phyloP scores from a whole-genome alignment of 495 filamentous ascomycete species.

The Talaromyces wortmannii region DNA sequence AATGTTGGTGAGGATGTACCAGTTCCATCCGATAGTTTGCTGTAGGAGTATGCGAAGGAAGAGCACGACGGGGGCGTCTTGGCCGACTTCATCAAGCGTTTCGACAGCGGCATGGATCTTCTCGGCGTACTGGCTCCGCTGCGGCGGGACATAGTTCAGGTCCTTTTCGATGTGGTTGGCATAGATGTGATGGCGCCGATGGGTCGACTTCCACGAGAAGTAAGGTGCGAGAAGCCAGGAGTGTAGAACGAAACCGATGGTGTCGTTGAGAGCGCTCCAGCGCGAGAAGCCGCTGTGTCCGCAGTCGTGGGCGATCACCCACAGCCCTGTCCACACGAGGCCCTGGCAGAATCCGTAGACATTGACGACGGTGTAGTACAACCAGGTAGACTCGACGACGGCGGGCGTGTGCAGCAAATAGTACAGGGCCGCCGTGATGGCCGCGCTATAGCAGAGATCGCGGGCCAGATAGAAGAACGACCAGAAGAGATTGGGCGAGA shows the following conservation, averaged over 20 bases:
- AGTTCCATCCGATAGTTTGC: constrained; percentile 38
- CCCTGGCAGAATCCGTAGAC: not conserved
- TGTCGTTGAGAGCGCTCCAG: constrained; percentile 47
- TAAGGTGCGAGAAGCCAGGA: constrained; percentile 53
- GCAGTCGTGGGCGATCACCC: constrained; percentile 64
- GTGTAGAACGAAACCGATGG: constrained; percentile 53
- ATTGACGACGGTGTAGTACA: not conserved
- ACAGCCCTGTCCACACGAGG: not conserved
- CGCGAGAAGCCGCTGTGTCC: constrained; percentile 62
- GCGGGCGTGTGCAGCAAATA: not conserved
- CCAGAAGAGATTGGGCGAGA: constrained; percentile 57
- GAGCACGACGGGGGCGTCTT: constrained; percentile 37
- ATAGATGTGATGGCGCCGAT: constrained; percentile 53
- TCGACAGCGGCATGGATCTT: constrained; percentile 18
- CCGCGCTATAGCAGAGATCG: constrained; percentile 55
- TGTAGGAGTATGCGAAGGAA: constrained; percentile 31
- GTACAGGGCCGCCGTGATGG: constrained; percentile 49
- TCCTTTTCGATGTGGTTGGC: constrained; percentile 42
- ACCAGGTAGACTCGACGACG: not conserved
- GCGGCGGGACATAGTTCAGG: constrained; percentile 38
- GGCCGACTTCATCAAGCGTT: constrained; percentile 20
- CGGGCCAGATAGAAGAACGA: constrained; percentile 64
- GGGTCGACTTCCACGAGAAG: constrained; percentile 60
- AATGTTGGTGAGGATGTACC: constrained; percentile 37
- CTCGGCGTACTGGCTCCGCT: constrained; percentile 20